Conservation (phyloP, 2,329 filamentous ascomycete genomes). For the Podosphaera xanthii region DNA sequence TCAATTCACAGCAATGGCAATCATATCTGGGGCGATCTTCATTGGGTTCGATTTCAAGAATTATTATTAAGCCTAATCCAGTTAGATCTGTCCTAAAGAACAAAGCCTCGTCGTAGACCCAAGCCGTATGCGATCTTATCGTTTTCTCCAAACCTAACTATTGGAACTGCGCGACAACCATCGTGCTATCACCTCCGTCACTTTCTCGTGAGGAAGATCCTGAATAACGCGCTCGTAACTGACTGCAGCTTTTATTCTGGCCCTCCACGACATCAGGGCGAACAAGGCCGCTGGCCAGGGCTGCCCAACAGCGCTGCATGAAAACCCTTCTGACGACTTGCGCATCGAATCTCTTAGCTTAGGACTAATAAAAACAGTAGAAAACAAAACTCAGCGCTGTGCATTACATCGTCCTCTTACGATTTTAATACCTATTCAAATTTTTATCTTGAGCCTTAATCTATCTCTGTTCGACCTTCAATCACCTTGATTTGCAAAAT, state of each 20-base stretch:
- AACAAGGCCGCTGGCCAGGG: constrained; percentile 13
- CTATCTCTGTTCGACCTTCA: constrained; percentile 5
- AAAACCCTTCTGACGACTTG: constrained; percentile 4
- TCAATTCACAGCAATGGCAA: too few relatives aligned
- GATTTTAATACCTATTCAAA: constrained; percentile 3
- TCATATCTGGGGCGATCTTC: too few relatives aligned
- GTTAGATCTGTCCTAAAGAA: neutral
- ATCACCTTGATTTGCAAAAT: constrained; percentile 1
- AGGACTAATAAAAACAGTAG: neutral
- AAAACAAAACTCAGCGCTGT: neutral
- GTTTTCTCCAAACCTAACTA: neutral
- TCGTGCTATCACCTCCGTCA: constrained; percentile 16
- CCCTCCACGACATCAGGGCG: constrained; percentile 8
- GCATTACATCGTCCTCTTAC: constrained; percentile 3
- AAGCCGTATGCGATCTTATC: neutral
- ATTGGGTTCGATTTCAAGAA: neutral
- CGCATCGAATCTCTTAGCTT: constrained; percentile 8
- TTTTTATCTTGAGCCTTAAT: constrained; percentile 8
- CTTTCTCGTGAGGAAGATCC: constrained; percentile 15
- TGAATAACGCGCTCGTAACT: constrained; percentile 10
- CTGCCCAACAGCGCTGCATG: constrained; percentile 13
- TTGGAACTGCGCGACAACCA: constrained; percentile 15
- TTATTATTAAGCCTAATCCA: neutral
- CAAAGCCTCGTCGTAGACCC: neutral
- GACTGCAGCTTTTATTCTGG: constrained; percentile 9